Base-by-base conservation (phyloP, 768 basidiomycete genomes). In the Coprinopsis cinerea region DNA sequence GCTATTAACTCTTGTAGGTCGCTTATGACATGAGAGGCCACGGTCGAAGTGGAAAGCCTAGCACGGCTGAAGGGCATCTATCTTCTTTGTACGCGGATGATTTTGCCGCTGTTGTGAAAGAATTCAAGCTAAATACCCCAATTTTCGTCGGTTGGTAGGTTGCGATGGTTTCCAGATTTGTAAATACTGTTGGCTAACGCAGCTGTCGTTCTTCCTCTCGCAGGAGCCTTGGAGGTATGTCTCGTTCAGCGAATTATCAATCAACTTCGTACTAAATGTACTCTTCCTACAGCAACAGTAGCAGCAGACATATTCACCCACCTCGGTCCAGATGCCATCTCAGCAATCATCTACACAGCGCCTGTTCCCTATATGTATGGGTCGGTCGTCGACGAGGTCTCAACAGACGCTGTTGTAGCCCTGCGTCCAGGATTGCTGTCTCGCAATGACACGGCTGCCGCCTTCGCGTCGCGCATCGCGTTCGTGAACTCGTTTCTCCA, bases 21-120 rank as follows among this genome's bases (percentile, higher is more conserved):
- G 61, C 65, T 1, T 69, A 67, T 51, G 68, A 69, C 42, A 61
- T 62, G 44, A 56, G 68, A 20, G 66, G 66, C 3, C 63, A 67
- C 54, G 68, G 68, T 2, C 59, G 60, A 36, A 66, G 64, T 50
- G 66, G 63, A 25, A 66, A 65, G 48, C 68, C 68, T 7, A 42
- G 48, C 24, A 60, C 55, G 7, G 24, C 53, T 2, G 60, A 57
- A 25, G 62, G 58, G 1, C 59, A 66, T 53, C 50, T 57, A 15
- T 65, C 64, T 13, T 57, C 49, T 44, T 42, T 60, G 14, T 65
- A 62, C 42, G 67, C 67, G 17, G 63, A 63, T 14, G 67, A 68
- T 55, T 63, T 70, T 48, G 55, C 56, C 18, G 61, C 62, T 11
- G 63, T 67, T 9, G 49, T 59, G 40, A 49, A 61, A n/a, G 64